Conservation (phyloP, 2,329 filamentous ascomycete species). For the Colletotrichum spaethianum region DNA sequence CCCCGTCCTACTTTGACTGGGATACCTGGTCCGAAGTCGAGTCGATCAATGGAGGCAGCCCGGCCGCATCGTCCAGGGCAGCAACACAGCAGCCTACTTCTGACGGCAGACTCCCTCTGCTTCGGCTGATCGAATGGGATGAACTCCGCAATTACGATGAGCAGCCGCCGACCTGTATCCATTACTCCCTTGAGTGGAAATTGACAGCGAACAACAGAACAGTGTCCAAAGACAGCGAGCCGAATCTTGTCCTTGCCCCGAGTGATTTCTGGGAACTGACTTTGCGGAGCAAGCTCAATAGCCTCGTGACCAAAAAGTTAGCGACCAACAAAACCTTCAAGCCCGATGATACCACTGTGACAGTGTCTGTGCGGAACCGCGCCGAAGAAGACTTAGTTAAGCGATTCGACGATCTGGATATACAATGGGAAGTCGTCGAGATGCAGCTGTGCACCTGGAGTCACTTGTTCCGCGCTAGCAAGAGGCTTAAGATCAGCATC, state of each 20-base stretch:
- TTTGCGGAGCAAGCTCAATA: constrained; percentile 39
- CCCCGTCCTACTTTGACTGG: too few relatives aligned
- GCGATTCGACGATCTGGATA: constrained; percentile 47
- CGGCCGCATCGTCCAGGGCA: too few relatives aligned
- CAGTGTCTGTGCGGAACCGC: constrained; percentile 46
- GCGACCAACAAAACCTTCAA: constrained; percentile 39
- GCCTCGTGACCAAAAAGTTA: constrained; percentile 36
- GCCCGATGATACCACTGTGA: constrained; percentile 43
- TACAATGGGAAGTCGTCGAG: constrained; percentile 45
- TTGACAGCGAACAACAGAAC: constrained; percentile 45
- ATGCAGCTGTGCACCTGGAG: constrained; percentile 41
- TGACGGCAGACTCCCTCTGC: neutral
- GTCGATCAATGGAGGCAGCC: too few relatives aligned
- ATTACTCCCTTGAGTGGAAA: constrained; percentile 49
- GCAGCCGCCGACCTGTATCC: constrained; percentile 43
- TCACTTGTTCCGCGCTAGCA: constrained; percentile 36
- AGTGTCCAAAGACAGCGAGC: constrained; percentile 47
- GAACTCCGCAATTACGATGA: neutral
- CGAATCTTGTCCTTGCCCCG: constrained; percentile 45
- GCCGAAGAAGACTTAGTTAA: constrained; percentile 47
- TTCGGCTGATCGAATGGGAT: neutral
- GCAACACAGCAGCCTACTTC: too few relatives aligned
- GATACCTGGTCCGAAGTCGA: too few relatives aligned
- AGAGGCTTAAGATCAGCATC: constrained; percentile 41
- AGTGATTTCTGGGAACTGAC: constrained; percentile 38